Base-by-base conservation (phyloP, 2,329 filamentous ascomycete species). In the Camptophora hylomeconis region DNA sequence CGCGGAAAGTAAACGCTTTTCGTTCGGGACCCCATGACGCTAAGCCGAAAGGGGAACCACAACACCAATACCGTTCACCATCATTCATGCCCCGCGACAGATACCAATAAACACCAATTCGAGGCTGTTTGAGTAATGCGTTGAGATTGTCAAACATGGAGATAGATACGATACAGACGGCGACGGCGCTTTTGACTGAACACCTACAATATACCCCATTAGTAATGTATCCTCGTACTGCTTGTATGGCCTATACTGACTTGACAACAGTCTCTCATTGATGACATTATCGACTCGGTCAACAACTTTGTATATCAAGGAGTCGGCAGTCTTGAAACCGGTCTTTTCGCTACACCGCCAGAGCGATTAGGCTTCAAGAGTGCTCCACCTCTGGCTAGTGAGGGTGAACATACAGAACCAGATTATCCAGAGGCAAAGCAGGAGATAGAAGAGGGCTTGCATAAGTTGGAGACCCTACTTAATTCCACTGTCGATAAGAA, bases 211-310 rank as follows among this genome's bases (percentile, higher is more conserved):
- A 93, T 47, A 87, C 89, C 2, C 89, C 87, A 16, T 72, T 93
- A 42, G 86, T 92, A 58, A 49, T 79, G 63, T 15, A 18, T 14
- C 30, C 11, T 22, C 10, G 11, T 10, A 21, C 24, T 28, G 27
- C 32, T 26, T 30, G 30, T 39, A 36, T 13, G 30, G 25, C 28
- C 30, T 33, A 10, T 22, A 25, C 37, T 43, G 27, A 42, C 27
- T 5, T 20, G 12, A n/a, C 9, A 17, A 6, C 47, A 93, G 86
- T 80, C 80, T 37, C 72, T 98, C 22, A 79, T 98, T 49, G 89
- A 98, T 70, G 87, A 95, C 58, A 86, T 95, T 45, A 93, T 95
- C 61, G 94, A 95, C 63, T 80, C 79, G 31, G 75, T 94, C 54
- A 98, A 95, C 61, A 81, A 87, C 48, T 72, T 94, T 46, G 79